Conservation (phyloP, 192 early-diverging fungal genomes). For the Coemansia sp. region DNA sequence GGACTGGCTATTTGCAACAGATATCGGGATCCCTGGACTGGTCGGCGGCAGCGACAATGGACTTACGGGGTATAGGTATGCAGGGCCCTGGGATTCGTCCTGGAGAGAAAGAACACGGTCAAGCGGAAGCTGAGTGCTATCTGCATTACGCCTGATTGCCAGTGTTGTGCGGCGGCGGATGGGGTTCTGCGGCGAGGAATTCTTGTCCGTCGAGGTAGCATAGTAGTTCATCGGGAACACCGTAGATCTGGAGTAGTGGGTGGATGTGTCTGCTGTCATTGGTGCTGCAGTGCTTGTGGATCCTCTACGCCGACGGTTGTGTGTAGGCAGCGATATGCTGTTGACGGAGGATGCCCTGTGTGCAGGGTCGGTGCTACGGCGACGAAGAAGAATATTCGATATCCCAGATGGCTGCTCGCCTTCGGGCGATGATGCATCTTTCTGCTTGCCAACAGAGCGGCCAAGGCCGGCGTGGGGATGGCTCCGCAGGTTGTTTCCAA, state of each 20-base stretch:
- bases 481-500: slow-evolving; percentile 50
- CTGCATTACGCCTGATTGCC: neutral
- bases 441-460: slow-evolving; percentile 23
- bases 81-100: neutral
- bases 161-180: slow-evolving; percentile 2
- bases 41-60: neutral
- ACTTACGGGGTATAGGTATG: neutral
- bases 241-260: slow-evolving; percentile 9
- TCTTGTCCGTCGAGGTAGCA: neutral
- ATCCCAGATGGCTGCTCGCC: slow-evolving; percentile 15
- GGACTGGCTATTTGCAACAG: neutral
- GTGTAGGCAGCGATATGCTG: neutral
- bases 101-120: neutral
- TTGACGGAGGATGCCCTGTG: neutral
- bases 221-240: slow-evolving; percentile 31
- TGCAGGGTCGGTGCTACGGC: slow-evolving; percentile 9
- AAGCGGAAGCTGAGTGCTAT: neutral
- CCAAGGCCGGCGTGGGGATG: slow-evolving; percentile 29
- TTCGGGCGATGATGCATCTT: neutral
- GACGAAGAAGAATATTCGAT: slow-evolving; percentile 19
- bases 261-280: slow-evolving; percentile 15
- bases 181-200: neutral
- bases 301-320: slow-evolving; percentile 6
- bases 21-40: neutral
- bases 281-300: slow-evolving; percentile 21